A percentile compares a stretch with the other conserved stretches of the same genome.
Conservation (phyloP, 2,329 filamentous ascomycete species). For the Apiospora saccharicola region DNA sequence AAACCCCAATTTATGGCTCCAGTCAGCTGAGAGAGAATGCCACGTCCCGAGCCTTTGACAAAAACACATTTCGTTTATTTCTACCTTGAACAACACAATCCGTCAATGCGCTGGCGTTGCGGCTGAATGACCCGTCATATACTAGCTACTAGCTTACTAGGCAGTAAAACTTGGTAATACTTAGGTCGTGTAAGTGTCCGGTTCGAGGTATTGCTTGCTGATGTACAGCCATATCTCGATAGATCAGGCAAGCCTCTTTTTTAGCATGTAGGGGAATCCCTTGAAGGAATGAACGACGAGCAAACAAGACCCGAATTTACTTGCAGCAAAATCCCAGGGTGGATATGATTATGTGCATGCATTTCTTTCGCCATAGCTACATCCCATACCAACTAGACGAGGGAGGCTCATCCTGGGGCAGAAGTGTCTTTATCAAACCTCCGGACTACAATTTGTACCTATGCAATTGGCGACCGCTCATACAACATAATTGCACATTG, state of each 20-base stretch:
- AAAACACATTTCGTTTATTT: neutral
- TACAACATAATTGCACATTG: too few relatives aligned
- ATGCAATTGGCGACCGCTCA: too few relatives aligned
- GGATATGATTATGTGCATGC: neutral
- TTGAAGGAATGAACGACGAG: neutral
- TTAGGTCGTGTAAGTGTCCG: neutral
- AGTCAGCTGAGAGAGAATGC: constrained; percentile 11
- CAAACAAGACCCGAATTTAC: neutral
- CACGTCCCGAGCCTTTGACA: neutral
- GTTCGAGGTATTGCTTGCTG: neutral
- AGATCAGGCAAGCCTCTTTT: neutral
- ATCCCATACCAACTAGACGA: neutral
- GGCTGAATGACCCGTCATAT: neutral
- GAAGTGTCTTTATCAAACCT: too few relatives aligned
- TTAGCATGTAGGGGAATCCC: neutral
- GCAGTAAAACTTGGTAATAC: neutral
- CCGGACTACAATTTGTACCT: too few relatives aligned
- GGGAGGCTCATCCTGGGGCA: neutral
- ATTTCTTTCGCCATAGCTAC: neutral
- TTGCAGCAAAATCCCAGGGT: neutral
- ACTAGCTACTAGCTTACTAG: neutral
- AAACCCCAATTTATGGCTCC: constrained; percentile 7
- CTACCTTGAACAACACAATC: neutral
- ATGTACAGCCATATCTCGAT: neutral
- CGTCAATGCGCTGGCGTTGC: neutral